Conservation (phyloP, 2,329 filamentous ascomycete genomes). For the Alternaria sp. region DNA sequence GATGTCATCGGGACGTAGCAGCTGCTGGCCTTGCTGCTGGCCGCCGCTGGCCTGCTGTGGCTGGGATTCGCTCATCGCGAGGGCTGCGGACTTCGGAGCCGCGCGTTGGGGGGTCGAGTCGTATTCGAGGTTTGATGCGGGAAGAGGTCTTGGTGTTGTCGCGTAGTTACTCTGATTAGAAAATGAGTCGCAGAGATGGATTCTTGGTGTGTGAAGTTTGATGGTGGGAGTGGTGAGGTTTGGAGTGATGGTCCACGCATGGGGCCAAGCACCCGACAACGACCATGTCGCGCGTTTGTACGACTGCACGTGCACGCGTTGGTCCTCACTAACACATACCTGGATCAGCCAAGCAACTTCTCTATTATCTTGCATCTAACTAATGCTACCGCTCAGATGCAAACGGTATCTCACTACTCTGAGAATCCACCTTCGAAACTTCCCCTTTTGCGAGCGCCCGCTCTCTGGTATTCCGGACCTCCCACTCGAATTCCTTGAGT, state of each 20-base stretch:
- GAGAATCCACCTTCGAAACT: constrained; percentile 3
- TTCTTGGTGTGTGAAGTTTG: neutral
- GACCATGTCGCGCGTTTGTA: constrained; percentile 10
- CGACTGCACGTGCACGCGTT: constrained; percentile 25
- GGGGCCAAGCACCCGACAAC: constrained; percentile 7
- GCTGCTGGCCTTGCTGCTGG: constrained; percentile 28
- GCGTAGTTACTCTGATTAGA: neutral
- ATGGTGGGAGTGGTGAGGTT: constrained; percentile 13
- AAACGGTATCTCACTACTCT: neutral
- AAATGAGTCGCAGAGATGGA: neutral
- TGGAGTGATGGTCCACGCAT: constrained; percentile 6
- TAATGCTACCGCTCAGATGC: neutral
- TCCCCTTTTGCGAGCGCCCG: constrained; percentile 28
- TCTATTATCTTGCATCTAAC: neutral
- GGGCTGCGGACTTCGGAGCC: constrained; percentile 18
- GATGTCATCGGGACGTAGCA: constrained; percentile 45
- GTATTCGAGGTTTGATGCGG: neutral
- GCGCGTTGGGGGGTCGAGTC: constrained; percentile 5
- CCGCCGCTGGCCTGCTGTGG: constrained; percentile 34
- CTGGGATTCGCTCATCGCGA: constrained; percentile 45
- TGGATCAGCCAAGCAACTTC: neutral
- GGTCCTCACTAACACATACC: neutral
- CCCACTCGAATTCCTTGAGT: constrained; percentile 92
- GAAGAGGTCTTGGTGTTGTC: neutral
- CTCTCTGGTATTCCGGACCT: constrained; percentile 61